These are phyloP conservation scores for Septoria linicola DNA, from an alignment of 2,329 filamentous ascomycete species.

Conservation along the genomic window DNA sequence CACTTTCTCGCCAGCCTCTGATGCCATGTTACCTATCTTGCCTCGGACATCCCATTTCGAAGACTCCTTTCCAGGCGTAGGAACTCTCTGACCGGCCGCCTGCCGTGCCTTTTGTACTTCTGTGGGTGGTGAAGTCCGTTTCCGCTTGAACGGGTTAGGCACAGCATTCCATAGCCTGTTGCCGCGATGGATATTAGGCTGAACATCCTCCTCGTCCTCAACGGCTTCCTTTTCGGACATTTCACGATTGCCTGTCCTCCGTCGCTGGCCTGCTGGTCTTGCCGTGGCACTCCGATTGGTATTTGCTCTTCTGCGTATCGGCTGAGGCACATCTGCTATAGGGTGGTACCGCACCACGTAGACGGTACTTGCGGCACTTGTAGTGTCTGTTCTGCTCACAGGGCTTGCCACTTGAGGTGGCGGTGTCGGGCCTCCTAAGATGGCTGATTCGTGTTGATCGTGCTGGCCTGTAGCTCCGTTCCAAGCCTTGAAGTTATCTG, in stretches of 20 bases:
- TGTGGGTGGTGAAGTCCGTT: constrained; percentile 57
- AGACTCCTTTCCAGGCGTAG: constrained; percentile 45
- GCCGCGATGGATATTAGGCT: constrained; percentile 36
- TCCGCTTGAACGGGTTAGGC: constrained; percentile 58
- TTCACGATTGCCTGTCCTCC: constrained; percentile 8
- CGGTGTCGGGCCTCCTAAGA: constrained; percentile 38
- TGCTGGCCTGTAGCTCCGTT: constrained; percentile 7
- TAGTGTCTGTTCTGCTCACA: constrained; percentile 60
- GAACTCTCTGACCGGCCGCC: constrained; percentile 29
- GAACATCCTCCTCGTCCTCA: constrained; percentile 27
- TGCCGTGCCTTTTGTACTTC: constrained; percentile 56
- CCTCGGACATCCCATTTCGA: constrained; percentile 47
- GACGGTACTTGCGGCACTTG: constrained; percentile 62
- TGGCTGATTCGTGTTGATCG: neutral
- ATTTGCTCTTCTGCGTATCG: constrained; percentile 32
- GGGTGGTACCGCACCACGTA: constrained; percentile 64
- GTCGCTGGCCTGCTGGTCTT: constrained; percentile 5
- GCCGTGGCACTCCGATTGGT: constrained; percentile 20
- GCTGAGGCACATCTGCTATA: constrained; percentile 48
- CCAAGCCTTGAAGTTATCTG: constrained; percentile 9
- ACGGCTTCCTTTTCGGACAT: constrained; percentile 31
- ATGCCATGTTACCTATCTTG: constrained; percentile 50
- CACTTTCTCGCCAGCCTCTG: constrained; percentile 47
- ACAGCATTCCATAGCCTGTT: constrained; percentile 50
- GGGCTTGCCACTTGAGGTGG: constrained; percentile 54